Percentiles rank a stretch among this genome's conserved stretches.
Conservation (phyloP, 2,329 filamentous ascomycete species). For the Fusarium lateritium region DNA sequence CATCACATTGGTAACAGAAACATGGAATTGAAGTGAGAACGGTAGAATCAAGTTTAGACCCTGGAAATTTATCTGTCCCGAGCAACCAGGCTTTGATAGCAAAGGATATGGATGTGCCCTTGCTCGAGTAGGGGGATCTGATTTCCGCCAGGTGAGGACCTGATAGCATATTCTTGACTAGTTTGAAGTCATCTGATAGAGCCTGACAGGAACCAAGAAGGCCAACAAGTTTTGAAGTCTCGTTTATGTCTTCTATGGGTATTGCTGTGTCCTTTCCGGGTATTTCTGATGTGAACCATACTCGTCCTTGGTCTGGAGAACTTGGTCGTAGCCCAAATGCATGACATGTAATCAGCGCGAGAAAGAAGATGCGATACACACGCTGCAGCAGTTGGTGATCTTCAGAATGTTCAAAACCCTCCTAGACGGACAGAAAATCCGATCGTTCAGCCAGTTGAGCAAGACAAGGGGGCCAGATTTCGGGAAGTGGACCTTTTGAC, state of each 20-base stretch:
- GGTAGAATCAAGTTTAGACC: background rate
- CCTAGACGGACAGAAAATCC: background rate
- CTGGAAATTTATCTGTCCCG: background rate
- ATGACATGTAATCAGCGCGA: background rate
- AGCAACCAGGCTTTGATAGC: background rate
- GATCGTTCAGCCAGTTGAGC: background rate
- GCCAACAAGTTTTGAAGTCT: background rate
- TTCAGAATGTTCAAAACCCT: background rate
- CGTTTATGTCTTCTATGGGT: background rate
- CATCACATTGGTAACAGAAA: no score
- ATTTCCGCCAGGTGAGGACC: background rate
- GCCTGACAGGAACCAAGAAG: background rate
- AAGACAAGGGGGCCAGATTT: background rate
- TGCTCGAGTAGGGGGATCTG: background rate
- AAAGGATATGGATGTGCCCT: background rate
- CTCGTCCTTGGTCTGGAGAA: background rate
- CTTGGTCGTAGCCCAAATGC: background rate
- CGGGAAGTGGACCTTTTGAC: background rate
- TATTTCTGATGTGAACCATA: background rate
- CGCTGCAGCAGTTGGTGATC: background rate
- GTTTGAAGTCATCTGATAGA: background rate
- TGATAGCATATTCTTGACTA: background rate
- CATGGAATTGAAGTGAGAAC: no score
- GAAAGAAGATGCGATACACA: background rate
- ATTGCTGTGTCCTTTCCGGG: background rate